These are phyloP conservation scores for Rhododendron kiyosumense DNA, from an alignment of 148 eudicot species.

Conservation along the genomic window DNA sequence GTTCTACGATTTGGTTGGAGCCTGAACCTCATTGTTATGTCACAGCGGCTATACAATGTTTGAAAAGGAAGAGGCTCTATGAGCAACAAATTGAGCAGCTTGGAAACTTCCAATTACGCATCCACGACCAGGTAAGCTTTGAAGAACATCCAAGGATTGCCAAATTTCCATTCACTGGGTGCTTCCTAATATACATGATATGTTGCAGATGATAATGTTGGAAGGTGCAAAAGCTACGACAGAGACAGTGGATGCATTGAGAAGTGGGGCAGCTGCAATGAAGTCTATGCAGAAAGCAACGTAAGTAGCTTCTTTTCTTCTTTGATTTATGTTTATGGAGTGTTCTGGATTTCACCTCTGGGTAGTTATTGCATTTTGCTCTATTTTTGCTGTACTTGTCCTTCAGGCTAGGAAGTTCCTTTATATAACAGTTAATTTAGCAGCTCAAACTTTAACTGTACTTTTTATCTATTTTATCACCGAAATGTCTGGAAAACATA, in stretches of 20 bases:
- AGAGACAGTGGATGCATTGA: slow-evolving; percentile 57
- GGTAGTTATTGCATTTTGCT: background rate
- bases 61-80: slow-evolving; percentile 41
- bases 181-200: background rate
- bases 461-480: background rate
- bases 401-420: background rate
- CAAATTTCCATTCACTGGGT: background rate
- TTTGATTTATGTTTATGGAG: background rate
- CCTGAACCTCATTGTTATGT: slow-evolving; percentile 1
- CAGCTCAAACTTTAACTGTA: background rate
- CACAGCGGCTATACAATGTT: slow-evolving; percentile 49
- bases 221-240: slow-evolving; percentile 65
- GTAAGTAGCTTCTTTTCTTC: slow-evolving; percentile 22
- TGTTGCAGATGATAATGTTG: slow-evolving; percentile 46
- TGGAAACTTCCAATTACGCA: slow-evolving; percentile 45
- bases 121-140: slow-evolving; percentile 48
- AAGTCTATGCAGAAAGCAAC: slow-evolving; percentile 59
- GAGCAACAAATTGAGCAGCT: slow-evolving; percentile 53
- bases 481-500: background rate
- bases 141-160: background rate
- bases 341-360: background rate
- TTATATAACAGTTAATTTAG: background rate
- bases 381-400: background rate
- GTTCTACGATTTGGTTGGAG: background rate
- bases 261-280: slow-evolving; percentile 65